phyloP scores from a whole-genome alignment of 2,329 filamentous ascomycete species.

The Exophiala sp. region DNA sequence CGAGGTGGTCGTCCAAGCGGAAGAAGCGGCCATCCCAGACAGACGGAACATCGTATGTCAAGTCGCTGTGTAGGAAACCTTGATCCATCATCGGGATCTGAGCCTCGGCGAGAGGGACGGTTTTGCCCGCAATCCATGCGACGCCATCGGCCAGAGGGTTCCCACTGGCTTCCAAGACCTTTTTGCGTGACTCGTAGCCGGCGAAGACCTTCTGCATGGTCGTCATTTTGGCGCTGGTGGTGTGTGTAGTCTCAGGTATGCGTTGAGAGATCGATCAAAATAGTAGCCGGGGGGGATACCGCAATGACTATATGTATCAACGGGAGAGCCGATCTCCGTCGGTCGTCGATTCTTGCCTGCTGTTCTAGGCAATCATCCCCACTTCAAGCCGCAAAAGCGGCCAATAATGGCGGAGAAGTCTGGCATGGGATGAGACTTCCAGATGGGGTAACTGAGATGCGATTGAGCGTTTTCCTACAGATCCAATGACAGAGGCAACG shows the following conservation, averaged over 20 bases:
- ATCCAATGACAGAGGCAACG: too few species aligned
- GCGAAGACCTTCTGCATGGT: slow-evolving; percentile 45
- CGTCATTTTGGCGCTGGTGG: slow-evolving; percentile 34
- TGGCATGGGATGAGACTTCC: not conserved
- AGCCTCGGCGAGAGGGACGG: slow-evolving; percentile 45
- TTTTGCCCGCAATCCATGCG: slow-evolving; percentile 47
- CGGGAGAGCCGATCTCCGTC: not conserved
- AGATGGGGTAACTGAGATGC: not conserved
- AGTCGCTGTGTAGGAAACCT: slow-evolving; percentile 52
- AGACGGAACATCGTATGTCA: slow-evolving; percentile 52
- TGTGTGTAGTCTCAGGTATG: not conserved
- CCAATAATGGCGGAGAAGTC: not conserved
- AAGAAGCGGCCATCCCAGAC: slow-evolving; percentile 54
- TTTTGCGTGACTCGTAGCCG: slow-evolving; percentile 35
- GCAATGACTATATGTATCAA: not conserved
- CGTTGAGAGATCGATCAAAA: not conserved
- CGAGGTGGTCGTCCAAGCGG: slow-evolving; percentile 50
- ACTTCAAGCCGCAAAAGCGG: not conserved
- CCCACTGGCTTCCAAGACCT: slow-evolving; percentile 33
- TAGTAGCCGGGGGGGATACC: too few species aligned
- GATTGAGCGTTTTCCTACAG: too few species aligned
- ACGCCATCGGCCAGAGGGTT: slow-evolving; percentile 45
- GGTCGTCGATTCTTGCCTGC: not conserved
- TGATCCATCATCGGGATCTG: slow-evolving; percentile 51
- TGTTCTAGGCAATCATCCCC: not conserved